Base-by-base conservation (phyloP, 2,329 filamentous ascomycete genomes). In the Colletotrichum sp. region DNA sequence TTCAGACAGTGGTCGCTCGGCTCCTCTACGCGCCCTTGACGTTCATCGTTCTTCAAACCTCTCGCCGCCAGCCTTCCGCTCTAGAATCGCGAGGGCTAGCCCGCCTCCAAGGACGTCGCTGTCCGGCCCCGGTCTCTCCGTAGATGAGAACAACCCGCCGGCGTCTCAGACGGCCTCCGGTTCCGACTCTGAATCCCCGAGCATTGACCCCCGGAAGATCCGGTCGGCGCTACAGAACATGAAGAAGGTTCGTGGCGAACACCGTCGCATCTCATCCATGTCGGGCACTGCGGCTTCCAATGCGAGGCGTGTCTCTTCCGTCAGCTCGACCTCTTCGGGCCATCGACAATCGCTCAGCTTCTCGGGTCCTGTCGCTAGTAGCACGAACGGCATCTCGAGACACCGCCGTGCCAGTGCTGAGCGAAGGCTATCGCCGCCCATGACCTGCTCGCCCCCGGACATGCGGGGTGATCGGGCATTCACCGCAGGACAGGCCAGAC, bases 381-480 rank as follows among this genome's bases (percentile, higher is more conserved):
- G 83, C 78, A 85, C 88, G 8, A 91, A 91, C 80, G 90, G 90
- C 59, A 90, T 92, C 79, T 91, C 89, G 55, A 86, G 90, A 59
- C 85, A 90, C 70, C 86, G 90, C 55, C 86, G 90, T 52, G 86
- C 86, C 76, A 90, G 88, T 76, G 81, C 86, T 4, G 89, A 91
- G 81, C 85, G 89, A 64, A 86, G 88, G 44, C 85, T 87, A 68
- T 90, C 88, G 76, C 90, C 90, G 15, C 90, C 90, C 16, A 87
- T 92, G 79, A 82, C 85, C 39, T 91, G 89, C 82, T 89, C 89
- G 44, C 87, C 90, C 3, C 83, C 86, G 3, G 86, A 89, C 27
- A 79, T 79, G 13, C 74, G 77, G 6, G 74, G n/a, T 22, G 83
- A 86, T 29, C 83, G 84, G 75, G 81, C 83, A 5, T 85, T 92